phyloP scores from a whole-genome alignment of 1,139 yeast species.

The Yamadazyma conglobata region DNA sequence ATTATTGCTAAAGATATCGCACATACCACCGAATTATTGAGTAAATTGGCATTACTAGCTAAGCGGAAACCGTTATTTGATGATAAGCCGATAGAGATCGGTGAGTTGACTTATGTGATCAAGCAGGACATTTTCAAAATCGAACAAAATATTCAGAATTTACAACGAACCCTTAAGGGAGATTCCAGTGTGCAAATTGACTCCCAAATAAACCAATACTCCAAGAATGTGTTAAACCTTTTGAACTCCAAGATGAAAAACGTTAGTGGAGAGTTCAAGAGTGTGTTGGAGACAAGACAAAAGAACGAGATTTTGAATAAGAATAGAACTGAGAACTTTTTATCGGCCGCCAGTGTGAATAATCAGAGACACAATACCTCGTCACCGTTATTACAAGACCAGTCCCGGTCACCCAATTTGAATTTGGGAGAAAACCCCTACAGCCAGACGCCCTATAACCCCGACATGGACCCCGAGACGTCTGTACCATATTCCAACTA shows the following conservation, averaged over 20 bases:
- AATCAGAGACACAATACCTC: constrained; percentile 25
- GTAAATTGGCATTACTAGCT: constrained; percentile 79
- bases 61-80: constrained; percentile 90
- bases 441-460: constrained; percentile 16
- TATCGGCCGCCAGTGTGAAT: constrained; percentile 41
- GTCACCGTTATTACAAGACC: constrained; percentile 21
- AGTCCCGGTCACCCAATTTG: constrained; percentile 11
- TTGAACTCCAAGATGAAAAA: constrained; percentile 87
- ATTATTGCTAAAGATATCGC: constrained; percentile 85
- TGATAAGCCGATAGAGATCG: constrained; percentile 91
- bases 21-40: constrained; percentile 78
- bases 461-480: constrained; percentile 32
- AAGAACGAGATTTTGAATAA: constrained; percentile 78
- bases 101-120: constrained; percentile 86
- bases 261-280: constrained; percentile 87
- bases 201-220: constrained; percentile 64
- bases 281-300: constrained; percentile 83
- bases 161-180: constrained; percentile 55
- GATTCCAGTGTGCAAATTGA: constrained; percentile 46
- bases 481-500: constrained; percentile 22
- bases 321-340: constrained; percentile 79
- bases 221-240: constrained; percentile 81
- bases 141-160: constrained; percentile 68
- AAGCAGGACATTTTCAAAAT: constrained; percentile 89
- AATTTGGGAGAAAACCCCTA: constrained; percentile 31